Evolutionary conservation across 164 flowering plant species (phyloP).

Genomic region (Brasenia schreberi): DNA sequence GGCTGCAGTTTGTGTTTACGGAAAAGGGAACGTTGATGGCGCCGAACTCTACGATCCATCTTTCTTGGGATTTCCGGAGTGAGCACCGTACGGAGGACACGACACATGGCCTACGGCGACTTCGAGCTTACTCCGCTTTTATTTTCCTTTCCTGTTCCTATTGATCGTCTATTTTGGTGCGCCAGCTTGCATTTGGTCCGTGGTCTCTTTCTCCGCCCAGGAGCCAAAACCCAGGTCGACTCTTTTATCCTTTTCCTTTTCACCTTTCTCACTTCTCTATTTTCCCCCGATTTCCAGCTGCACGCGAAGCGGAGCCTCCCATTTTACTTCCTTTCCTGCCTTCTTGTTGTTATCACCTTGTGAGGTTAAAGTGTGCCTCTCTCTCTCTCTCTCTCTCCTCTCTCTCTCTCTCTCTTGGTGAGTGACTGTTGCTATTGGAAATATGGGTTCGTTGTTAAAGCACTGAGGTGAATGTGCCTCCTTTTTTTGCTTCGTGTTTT

Average conservation of each 20-base stretch:
- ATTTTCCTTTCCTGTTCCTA: background rate
- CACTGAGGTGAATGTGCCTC: background rate
- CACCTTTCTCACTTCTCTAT: background rate
- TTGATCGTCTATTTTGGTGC: too few species aligned
- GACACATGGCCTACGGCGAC: too few species aligned
- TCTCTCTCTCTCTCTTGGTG: background rate
- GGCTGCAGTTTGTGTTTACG: too few species aligned
- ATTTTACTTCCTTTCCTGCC: background rate
- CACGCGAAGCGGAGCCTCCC: background rate
- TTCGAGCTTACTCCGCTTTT: background rate
- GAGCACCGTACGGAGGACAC: too few species aligned
- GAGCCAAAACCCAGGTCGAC: background rate
- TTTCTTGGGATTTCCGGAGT: too few species aligned
- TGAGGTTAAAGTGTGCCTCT: too few species aligned
- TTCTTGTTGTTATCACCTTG: too few species aligned
- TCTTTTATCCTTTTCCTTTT: background rate
- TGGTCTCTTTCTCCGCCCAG: background rate
- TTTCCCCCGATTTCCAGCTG: background rate
- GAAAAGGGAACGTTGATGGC: too few species aligned
- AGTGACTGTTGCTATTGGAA: background rate
- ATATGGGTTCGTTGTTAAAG: background rate
- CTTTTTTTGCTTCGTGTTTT: background rate
- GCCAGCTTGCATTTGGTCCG: background rate
- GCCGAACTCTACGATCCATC: too few species aligned
- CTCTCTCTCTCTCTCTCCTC: background rate